Evolutionary conservation across 176 grass and related monocot genomes (phyloP), one percentile per base, ranked within the genome.

Genomic region (Poa annua): DNA sequence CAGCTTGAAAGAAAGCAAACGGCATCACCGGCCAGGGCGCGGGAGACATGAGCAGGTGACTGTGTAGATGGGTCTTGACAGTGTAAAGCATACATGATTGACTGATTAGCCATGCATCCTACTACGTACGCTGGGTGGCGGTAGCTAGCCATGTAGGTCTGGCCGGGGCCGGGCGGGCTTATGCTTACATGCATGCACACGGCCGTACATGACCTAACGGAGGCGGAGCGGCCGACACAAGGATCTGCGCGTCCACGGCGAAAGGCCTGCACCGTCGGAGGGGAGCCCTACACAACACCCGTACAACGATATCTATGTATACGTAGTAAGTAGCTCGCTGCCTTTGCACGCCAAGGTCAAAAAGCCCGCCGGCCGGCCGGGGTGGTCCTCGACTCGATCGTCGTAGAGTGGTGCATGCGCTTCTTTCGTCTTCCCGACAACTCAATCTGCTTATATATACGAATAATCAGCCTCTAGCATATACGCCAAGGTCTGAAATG

Each of bases 261-360:
- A 71, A 71, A 71, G 39, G 15, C 47, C 12, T 71, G 68, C 68
- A 26, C 68, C 68, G 68, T 3, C 67, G n/a, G 38, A 71, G 44
- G 39, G n/a, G 38, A 71, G 44, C 67, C 67, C 67, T 45, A 25
- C 67, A 71, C 67, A n/a, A n/a, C n/a, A n/a, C 67, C 67, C 67
- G 67, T 71, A 47, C 67, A 0, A 67, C 17, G 17, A 34, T 38
- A 36, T 25, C 22, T 71, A 42, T 25, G 42, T 71, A 42, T 71
- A 71, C 68, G 68, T 69, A 69, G 36, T 47, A 63, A 69, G 36
- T 47, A 63, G 12, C 24, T 63, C 60, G 60, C 60, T 29, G 60
- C 59, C 59, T 62, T 62, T 62, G 59, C 59, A 62, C 59, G 24
- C 59, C 59, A 62, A 62, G 1, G 59, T 62, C 22, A 14, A 62